These are phyloP conservation scores for Adansonia grandidieri DNA, from an alignment of 441 rosid species.

Conservation along the genomic window DNA sequence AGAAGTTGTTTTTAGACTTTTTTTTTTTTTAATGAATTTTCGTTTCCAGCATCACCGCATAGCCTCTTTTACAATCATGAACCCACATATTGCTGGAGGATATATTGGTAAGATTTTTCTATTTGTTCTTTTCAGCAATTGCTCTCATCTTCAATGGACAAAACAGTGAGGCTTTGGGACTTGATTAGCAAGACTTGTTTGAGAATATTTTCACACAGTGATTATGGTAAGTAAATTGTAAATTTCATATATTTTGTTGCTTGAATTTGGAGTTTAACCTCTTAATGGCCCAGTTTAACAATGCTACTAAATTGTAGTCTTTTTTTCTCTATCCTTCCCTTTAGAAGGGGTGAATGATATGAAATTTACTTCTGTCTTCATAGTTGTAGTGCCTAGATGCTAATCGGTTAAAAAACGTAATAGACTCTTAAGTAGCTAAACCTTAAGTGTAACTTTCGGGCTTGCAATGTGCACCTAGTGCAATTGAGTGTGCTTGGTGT, in stretches of 20 bases:
- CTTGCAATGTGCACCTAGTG: neutral
- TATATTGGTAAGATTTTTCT: slow-evolving; percentile 13
- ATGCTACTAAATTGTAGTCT: neutral
- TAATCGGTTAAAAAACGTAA: no score
- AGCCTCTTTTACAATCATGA: slow-evolving; percentile 23
- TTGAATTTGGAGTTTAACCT: neutral
- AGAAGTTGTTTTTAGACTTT: neutral
- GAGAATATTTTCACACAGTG: slow-evolving; percentile 72
- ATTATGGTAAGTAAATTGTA: slow-evolving; percentile 54
- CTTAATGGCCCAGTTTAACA: neutral
- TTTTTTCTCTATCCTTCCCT: neutral
- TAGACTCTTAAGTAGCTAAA: neutral
- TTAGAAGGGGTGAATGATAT: neutral
- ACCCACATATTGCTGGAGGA: slow-evolving; percentile 1
- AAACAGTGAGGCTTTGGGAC: slow-evolving; percentile 80
- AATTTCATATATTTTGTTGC: neutral
- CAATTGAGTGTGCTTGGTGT: neutral
- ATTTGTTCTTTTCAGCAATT: slow-evolving; percentile 49
- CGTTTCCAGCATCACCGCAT: neutral
- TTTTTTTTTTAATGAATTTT: neutral
- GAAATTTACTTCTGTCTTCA: neutral
- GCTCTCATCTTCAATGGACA: slow-evolving; percentile 83
- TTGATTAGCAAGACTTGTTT: slow-evolving; percentile 63
- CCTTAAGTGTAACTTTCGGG: neutral
- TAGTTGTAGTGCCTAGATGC: no score